Conservation (phyloP, 768 basidiomycete genomes). For the Psilocybe sp. region DNA sequence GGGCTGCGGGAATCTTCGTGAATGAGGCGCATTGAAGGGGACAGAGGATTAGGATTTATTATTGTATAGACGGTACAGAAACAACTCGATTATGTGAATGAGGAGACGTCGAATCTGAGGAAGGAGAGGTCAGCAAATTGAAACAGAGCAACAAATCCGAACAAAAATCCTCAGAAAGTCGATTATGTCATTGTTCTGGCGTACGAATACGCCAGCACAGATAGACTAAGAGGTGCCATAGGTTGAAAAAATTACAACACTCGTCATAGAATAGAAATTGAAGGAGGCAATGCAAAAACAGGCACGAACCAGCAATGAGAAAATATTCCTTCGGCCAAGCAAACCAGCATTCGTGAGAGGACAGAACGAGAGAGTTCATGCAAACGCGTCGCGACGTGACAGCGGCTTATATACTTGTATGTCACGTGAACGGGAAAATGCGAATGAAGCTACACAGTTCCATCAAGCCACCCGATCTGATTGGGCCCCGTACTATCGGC, state of each 20-base stretch:
- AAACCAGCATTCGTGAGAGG: background rate
- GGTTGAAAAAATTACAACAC: conserved; percentile 67
- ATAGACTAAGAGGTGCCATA: conserved; percentile 96
- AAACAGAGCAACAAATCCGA: background rate
- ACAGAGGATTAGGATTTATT: background rate
- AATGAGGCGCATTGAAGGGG: conserved; percentile 50
- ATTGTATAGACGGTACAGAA: background rate
- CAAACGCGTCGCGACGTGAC: background rate
- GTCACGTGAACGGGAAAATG: conserved; percentile 26
- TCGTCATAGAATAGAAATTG: conserved; percentile 55
- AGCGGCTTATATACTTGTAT: conserved; percentile 5
- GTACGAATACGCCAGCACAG: conserved; percentile 33
- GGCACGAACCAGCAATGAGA: conserved; percentile 22
- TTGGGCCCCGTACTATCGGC: conserved; percentile 17
- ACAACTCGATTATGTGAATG: no score
- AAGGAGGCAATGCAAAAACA: conserved; percentile 7
- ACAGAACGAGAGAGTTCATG: background rate
- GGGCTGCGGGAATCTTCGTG: conserved; percentile 77
- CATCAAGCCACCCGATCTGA: conserved; percentile 26
- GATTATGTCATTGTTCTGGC: conserved; percentile 76
- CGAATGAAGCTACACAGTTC: conserved; percentile 29
- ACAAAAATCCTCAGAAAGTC: conserved; percentile 73
- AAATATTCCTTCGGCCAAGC: background rate
- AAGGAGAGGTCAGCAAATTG: conserved; percentile 3
- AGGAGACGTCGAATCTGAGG: background rate